Percentiles rank a stretch among this genome's conserved stretches.
These are phyloP conservation scores for Nemania sp. DNA, from an alignment of 2,329 filamentous ascomycete genomes.

Conservation along the genomic window DNA sequence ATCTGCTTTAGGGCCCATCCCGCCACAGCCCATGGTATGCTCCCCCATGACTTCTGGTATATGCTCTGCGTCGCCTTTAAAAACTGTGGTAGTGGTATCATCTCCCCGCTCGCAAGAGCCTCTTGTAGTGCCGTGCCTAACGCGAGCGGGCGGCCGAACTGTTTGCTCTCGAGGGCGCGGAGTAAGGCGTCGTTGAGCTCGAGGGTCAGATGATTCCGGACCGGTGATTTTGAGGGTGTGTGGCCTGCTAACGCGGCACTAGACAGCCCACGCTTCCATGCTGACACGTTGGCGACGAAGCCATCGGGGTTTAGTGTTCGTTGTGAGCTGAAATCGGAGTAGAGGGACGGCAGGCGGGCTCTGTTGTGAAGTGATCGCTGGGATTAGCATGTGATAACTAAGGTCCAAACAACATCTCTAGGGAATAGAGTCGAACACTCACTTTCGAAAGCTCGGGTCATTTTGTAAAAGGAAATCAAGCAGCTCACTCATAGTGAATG, in stretches of 20 bases:
- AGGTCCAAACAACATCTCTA: background rate
- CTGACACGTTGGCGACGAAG: constrained; percentile 81
- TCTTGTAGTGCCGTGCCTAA: constrained; percentile 83
- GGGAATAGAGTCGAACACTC: constrained; percentile 32
- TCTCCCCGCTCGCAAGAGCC: constrained; percentile 73
- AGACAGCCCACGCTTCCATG: constrained; percentile 82
- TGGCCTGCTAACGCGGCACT: constrained; percentile 73
- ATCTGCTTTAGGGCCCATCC: constrained; percentile 81
- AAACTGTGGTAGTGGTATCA: constrained; percentile 80
- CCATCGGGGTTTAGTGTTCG: constrained; percentile 84
- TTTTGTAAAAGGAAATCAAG: constrained; percentile 73
- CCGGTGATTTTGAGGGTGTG: constrained; percentile 57
- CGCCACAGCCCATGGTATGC: constrained; percentile 76
- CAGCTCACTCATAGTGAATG: constrained; percentile 71
- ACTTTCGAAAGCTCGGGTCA: constrained; percentile 72
- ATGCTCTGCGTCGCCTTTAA: constrained; percentile 74
- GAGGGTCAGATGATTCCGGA: constrained; percentile 64
- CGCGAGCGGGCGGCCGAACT: constrained; percentile 84
- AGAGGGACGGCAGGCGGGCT: constrained; percentile 84
- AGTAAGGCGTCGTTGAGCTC: constrained; percentile 72
- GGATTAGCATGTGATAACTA: constrained; percentile 21
- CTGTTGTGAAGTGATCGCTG: constrained; percentile 56
- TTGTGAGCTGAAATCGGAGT: constrained; percentile 85
- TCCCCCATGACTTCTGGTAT: constrained; percentile 76
- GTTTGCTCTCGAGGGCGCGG: constrained; percentile 77